These are phyloP conservation scores for Hortiboletus flavorubellus DNA, from an alignment of 768 basidiomycete genomes.

Conservation along the genomic window DNA sequence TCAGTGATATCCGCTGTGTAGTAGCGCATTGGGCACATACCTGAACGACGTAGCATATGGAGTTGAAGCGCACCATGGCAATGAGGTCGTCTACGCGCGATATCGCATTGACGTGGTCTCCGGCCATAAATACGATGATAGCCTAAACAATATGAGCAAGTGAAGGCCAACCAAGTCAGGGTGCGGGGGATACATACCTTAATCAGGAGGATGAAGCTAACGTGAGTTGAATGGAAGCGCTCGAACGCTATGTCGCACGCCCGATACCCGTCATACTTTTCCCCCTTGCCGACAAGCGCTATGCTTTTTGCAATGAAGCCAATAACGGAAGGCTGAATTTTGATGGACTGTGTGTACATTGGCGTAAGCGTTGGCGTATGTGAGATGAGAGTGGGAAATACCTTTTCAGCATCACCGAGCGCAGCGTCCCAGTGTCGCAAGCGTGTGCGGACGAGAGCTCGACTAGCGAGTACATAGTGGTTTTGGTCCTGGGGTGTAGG, in stretches of 20 bases:
- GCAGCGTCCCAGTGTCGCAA: not conserved
- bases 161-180: not conserved
- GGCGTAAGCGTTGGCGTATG: not conserved
- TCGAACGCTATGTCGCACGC: conserved; percentile 2
- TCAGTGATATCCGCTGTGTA: not conserved
- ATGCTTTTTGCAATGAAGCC: not conserved
- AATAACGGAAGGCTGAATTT: not conserved
- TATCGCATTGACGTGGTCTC: not conserved
- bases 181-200: conserved; percentile 1
- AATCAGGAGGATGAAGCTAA: conserved; percentile 2
- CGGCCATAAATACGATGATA: conserved; percentile 1
- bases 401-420: conserved; percentile 2
- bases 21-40: not conserved
- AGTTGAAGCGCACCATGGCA: not conserved
- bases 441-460: conserved; percentile 5
- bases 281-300: not conserved
- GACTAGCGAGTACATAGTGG: not conserved
- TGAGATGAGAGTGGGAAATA: not conserved
- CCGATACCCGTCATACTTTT: conserved; percentile 1
- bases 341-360: not conserved
- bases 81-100: conserved; percentile 5
- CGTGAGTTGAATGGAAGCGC: conserved; percentile 1
- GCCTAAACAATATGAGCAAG: not conserved
- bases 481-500: not conserved
- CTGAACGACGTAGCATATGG: conserved; percentile 3